phyloP scores from a whole-genome alignment of 345 rosid genomes.

The Limnanthes douglasii region DNA sequence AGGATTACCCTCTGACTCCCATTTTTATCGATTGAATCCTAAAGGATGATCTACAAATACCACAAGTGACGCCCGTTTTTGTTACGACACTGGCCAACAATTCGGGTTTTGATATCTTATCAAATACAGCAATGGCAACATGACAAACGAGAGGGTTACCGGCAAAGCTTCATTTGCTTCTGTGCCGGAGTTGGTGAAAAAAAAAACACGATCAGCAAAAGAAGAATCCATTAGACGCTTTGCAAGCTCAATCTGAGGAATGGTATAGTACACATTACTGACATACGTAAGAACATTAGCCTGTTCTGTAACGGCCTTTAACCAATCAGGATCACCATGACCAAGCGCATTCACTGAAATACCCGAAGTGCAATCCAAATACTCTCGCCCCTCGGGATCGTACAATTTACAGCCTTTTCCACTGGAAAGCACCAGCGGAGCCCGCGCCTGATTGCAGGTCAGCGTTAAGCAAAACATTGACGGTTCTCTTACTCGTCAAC shows the following conservation, averaged over 20 bases:
- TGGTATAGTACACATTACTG: slow-evolving; percentile 55
- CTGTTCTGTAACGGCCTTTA: slow-evolving; percentile 52
- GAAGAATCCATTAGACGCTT: slow-evolving; percentile 53
- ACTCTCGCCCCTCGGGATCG: slow-evolving; percentile 66
- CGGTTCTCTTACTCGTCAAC: too few relatives aligned
- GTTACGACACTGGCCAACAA: too few relatives aligned
- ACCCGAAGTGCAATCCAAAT: slow-evolving; percentile 60
- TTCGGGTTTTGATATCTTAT: too few relatives aligned
- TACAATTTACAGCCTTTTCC: slow-evolving; percentile 75
- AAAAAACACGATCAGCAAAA: slow-evolving; percentile 80
- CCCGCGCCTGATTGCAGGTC: too few relatives aligned
- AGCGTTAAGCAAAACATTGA: too few relatives aligned
- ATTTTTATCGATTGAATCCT: too few relatives aligned
- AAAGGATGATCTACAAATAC: too few relatives aligned
- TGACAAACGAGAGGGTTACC: too few relatives aligned
- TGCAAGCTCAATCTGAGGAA: slow-evolving; percentile 90
- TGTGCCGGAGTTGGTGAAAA: slow-evolving; percentile 76
- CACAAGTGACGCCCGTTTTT: too few relatives aligned
- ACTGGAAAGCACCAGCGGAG: slow-evolving; percentile 50
- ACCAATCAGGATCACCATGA: slow-evolving; percentile 77
- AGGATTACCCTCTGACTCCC: too few relatives aligned
- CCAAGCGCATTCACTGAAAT: slow-evolving; percentile 83
- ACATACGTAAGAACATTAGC: slow-evolving; percentile 55
- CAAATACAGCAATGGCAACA: too few relatives aligned
- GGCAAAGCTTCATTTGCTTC: slow-evolving; percentile 99